Evolutionary conservation across 75 land plant genomes (phyloP), one percentile per base, ranked within the genome.

Genomic region (Sequoiadendron giganteum): DNA sequence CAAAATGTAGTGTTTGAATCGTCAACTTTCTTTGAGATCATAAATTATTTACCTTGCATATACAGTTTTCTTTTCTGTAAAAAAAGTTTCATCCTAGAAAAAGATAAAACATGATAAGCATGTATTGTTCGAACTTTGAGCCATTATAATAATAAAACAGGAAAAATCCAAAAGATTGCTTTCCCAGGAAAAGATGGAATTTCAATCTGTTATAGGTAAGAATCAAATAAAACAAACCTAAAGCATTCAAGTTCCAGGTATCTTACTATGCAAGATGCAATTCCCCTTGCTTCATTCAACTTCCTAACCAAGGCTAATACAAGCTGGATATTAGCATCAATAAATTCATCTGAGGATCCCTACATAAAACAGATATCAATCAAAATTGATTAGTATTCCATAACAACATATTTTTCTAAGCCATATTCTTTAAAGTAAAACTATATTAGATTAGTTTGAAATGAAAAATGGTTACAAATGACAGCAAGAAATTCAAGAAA

Each of bases 261-360:
- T 85, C 99, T 91, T 94, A 98, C 99, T 38, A 98, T 92, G 81
- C 97, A 89, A 82, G 94, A 89, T 75, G 90, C 85, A 58, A 90
- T 93, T 79, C 94, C 95, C 76, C 88, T 91, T 65, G 79, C 88
- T 88, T 94, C 96, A 86, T 93, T 86, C 28, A 98, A 88, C 85
- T 93, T 97, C 73, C 93, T 87, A 25, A 90, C 96, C 52, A 98
- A 90, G n/a, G 99, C 93, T 86, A 98, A 88, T 14, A 92, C 99
- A 78, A 98, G 95, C 90, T 98, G 99, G 65, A 98, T 96, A 72
- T 98, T 98, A 55, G 99, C 99, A 90, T 97, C 99, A 86, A 94
- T 96, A 83, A 97, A 98, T 73, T 98, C 99, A 89, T 98, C 99
- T 85, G 99, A 98, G 86, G 95, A 94, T 85, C 99, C 99, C 99